These are phyloP conservation scores for Arctostaphylos glauca DNA, from an alignment of 148 eudicot species.

Conservation along the genomic window DNA sequence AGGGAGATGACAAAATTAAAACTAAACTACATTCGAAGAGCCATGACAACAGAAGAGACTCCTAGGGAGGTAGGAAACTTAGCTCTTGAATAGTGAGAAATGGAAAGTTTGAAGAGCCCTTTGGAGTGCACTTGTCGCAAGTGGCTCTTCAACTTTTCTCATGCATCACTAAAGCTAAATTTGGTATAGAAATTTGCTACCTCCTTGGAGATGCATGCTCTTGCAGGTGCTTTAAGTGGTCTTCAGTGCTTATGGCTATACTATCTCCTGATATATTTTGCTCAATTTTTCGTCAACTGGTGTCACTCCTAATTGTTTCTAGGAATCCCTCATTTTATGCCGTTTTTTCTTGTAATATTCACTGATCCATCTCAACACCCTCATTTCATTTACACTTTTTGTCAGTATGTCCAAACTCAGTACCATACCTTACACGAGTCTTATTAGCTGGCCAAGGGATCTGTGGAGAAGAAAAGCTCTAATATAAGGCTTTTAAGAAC, in stretches of 20 bases:
- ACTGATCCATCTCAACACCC: background rate
- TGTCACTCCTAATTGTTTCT: background rate
- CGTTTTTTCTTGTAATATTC: background rate
- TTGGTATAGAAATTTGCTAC: background rate
- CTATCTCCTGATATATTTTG: background rate
- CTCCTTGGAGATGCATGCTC: background rate
- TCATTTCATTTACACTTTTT: background rate
- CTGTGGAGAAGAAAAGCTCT: background rate
- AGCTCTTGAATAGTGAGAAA: background rate
- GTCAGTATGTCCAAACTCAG: background rate
- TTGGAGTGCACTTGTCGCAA: background rate
- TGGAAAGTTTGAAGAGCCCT: background rate
- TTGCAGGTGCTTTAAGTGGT: background rate
- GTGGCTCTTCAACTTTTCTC: background rate
- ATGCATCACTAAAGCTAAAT: background rate
- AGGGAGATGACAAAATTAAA: too few species aligned
- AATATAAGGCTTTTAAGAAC: background rate
- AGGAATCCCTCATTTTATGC: too few species aligned
- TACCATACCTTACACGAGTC: background rate
- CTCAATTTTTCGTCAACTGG: background rate
- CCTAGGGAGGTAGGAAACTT: too few species aligned
- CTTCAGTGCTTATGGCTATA: background rate
- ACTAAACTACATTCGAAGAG: too few species aligned
- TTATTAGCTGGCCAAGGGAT: background rate
- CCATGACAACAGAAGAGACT: too few species aligned